phyloP scores from a whole-genome alignment of 2,329 filamentous ascomycete species.

The Ceratocystis colombiana region DNA sequence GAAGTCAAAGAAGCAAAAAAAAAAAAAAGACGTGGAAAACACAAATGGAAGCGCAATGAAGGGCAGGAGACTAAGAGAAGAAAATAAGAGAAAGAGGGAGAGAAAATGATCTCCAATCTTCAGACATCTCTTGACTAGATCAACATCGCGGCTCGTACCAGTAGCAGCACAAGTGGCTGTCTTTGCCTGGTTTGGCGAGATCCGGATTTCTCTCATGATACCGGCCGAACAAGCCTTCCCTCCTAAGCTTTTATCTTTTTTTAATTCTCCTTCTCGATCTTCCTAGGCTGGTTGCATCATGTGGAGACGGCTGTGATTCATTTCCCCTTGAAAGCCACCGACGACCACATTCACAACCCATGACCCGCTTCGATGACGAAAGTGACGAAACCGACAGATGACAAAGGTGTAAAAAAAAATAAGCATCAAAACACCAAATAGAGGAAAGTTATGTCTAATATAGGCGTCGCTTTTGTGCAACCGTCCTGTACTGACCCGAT shows the following conservation, averaged over 20 bases:
- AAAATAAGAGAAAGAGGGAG: neutral
- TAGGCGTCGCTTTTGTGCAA: neutral
- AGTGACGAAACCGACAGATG: neutral
- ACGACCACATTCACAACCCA: neutral
- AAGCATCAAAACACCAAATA: neutral
- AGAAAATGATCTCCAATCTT: neutral
- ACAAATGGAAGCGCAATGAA: neutral
- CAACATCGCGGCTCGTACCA: neutral
- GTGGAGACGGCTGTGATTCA: slow-evolving; percentile 1
- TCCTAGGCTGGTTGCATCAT: neutral
- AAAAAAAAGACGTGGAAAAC: neutral
- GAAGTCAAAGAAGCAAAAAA: neutral
- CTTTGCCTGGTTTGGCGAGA: neutral
- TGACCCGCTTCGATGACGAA: neutral
- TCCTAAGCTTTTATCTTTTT: neutral
- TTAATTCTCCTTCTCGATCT: neutral
- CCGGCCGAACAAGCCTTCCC: too few species aligned
- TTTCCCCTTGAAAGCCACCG: neutral
- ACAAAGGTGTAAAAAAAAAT: neutral
- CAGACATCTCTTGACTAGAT: neutral
- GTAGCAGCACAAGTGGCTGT: neutral
- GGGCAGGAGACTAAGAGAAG: too few species aligned
- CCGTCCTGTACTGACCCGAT: neutral
- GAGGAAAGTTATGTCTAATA: neutral
- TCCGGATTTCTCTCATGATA: neutral